A percentile compares a stretch with the other conserved stretches of the same genome.
Evolutionary conservation across 805 yeast species (phyloP).

Genomic region (Saccharomycopsis amapae): DNA sequence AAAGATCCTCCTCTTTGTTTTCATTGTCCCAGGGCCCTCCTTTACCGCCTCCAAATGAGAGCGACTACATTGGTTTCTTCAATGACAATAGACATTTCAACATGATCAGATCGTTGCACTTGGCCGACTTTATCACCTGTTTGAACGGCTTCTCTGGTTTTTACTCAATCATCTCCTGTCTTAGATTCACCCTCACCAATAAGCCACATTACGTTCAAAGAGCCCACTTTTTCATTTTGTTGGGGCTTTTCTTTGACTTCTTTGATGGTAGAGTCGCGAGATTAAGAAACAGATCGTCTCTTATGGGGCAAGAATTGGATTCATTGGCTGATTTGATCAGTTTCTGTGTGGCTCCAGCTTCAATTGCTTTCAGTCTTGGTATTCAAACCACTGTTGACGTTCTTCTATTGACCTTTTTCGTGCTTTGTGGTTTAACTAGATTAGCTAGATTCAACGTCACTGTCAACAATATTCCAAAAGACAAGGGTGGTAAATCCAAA

Average conservation of each 20-base stretch:
- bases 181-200: conserved; percentile 69
- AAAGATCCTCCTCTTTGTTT: conserved; percentile 20
- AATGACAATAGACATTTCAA: conserved; percentile 81
- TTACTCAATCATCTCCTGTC: conserved; percentile 79
- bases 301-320: conserved; percentile 97
- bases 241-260: conserved; percentile 92
- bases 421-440: conserved; percentile 87
- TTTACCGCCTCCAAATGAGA: conserved; percentile 69
- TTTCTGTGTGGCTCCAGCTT: conserved; percentile 93
- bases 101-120: conserved; percentile 77
- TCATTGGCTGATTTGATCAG: conserved; percentile 92
- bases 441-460: conserved; percentile 94
- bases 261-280: conserved; percentile 97
- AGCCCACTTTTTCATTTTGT: conserved; percentile 81
- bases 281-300: conserved; percentile 80
- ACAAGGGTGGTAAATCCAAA: conserved; percentile 74
- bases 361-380: conserved; percentile 87
- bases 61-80: conserved; percentile 72
- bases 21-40: conserved; percentile 29
- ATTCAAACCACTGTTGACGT: conserved; percentile 79
- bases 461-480: conserved; percentile 88
- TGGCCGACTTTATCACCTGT: conserved; percentile 95
- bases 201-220: conserved; percentile 68
- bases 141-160: conserved; percentile 93
- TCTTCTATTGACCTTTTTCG: conserved; percentile 70